Percentiles rank a stretch among this genome's conserved stretches.
Evolutionary conservation across 371 early-diverging fungal species (phyloP).

Genomic region (Syncephalastrum monosporum): DNA sequence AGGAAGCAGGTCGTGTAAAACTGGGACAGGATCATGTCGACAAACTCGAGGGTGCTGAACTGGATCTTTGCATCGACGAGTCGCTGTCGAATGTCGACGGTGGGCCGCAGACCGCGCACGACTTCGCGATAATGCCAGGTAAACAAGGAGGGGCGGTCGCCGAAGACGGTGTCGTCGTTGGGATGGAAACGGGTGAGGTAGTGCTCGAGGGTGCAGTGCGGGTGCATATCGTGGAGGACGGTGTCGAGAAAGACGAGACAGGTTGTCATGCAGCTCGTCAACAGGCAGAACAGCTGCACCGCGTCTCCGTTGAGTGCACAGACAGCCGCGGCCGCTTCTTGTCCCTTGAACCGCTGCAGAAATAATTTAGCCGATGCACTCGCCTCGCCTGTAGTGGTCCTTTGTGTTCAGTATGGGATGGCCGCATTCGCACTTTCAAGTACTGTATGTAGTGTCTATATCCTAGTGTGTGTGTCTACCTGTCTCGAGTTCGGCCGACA

Average conservation of each 20-base stretch:
- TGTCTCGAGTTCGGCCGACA: too few relatives aligned
- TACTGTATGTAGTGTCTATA: too few relatives aligned
- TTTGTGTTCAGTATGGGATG: neutral
- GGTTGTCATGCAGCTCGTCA: slow-evolving; percentile 41
- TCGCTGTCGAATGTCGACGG: slow-evolving; percentile 17
- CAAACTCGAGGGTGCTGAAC: slow-evolving; percentile 18
- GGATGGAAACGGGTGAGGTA: slow-evolving; percentile 35
- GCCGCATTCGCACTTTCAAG: too few relatives aligned
- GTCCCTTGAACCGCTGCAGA: too few relatives aligned
- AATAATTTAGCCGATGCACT: neutral
- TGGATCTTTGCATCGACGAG: slow-evolving; percentile 16
- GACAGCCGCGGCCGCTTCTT: neutral
- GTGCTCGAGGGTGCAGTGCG: slow-evolving; percentile 8
- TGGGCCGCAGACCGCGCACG: slow-evolving; percentile 8
- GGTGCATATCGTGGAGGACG: slow-evolving; percentile 21
- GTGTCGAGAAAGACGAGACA: slow-evolving; percentile 41
- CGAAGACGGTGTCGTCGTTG: slow-evolving; percentile 23
- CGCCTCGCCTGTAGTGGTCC: neutral
- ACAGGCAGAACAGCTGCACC: neutral
- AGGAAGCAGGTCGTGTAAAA: slow-evolving; percentile 58
- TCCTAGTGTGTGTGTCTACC: too few relatives aligned
- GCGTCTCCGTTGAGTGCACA: neutral
- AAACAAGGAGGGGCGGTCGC: slow-evolving; percentile 14
- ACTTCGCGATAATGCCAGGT: slow-evolving; percentile 25
- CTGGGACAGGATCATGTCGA: slow-evolving; percentile 44